A percentile compares a stretch with the other conserved stretches of the same genome.
phyloP scores from a whole-genome alignment of 1,284 basidiomycete genomes.

The Coniophora puteana region DNA sequence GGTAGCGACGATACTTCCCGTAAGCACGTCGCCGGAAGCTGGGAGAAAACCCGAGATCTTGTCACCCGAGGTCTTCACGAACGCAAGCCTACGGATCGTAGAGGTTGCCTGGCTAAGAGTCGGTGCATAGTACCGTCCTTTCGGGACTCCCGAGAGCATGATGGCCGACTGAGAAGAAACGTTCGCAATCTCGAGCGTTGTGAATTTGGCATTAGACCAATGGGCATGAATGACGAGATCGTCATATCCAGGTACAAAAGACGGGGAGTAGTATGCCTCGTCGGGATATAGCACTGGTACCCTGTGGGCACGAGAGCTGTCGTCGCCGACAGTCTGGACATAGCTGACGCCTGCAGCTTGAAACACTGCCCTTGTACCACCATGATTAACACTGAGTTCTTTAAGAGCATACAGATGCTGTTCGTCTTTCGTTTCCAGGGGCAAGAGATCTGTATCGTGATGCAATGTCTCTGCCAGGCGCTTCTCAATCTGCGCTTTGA shows the following conservation, averaged over 20 bases:
- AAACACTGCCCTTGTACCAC: conserved; percentile 46
- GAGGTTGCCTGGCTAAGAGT: conserved; percentile 30
- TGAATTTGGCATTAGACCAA: conserved; percentile 64
- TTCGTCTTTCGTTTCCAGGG: conserved; percentile 43
- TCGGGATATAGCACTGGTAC: conserved; percentile 47
- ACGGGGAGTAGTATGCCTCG: conserved; percentile 64
- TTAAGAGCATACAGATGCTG: conserved; percentile 52
- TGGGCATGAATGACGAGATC: conserved; percentile 58
- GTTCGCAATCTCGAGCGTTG: conserved; percentile 62
- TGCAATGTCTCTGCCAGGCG: conserved; percentile 49
- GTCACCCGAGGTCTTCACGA: conserved; percentile 58
- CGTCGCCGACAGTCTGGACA: conserved; percentile 37
- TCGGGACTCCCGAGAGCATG: conserved; percentile 51
- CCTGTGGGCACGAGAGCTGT: conserved; percentile 17
- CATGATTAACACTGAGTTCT: conserved; percentile 46
- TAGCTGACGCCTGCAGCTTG: conserved; percentile 55
- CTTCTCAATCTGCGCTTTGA: conserved; percentile 54
- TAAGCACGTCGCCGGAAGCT: conserved; percentile 54
- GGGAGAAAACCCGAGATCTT: too few species aligned
- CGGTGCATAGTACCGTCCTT: conserved; percentile 63
- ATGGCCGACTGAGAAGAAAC: conserved; percentile 40
- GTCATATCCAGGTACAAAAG: conserved; percentile 49
- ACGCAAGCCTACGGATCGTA: conserved; percentile 52
- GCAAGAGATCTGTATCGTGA: conserved; percentile 38
- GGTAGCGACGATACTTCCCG: conserved; percentile 62